Conservation (phyloP, 352 stramenopile genomes). For the Saprolegnia diclina region DNA sequence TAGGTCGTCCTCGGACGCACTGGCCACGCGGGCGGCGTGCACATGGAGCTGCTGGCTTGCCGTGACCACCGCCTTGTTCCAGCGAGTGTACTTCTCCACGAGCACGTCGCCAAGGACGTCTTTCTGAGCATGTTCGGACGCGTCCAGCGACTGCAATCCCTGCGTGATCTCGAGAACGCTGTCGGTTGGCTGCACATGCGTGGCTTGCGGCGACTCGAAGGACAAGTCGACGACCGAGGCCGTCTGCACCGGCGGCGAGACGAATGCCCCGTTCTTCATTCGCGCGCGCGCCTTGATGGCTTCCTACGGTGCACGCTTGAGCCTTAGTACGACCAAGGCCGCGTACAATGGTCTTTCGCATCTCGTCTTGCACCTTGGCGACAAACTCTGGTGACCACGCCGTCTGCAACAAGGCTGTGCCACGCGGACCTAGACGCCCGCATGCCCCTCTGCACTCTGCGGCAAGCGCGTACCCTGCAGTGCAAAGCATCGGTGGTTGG, state of each 20-base stretch:
- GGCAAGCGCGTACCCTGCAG: neutral
- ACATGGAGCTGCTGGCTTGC: neutral
- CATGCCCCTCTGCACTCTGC: neutral
- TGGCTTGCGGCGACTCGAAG: neutral
- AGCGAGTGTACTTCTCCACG: neutral
- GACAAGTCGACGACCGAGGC: neutral
- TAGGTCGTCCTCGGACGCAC: no score
- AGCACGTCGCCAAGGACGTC: neutral
- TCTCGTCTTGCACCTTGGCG: neutral
- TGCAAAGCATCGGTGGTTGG: neutral
- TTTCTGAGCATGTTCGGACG: neutral
- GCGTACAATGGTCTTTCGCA: neutral
- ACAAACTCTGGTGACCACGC: neutral
- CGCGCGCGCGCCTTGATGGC: no score
- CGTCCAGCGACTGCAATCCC: neutral
- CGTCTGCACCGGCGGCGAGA: no score
- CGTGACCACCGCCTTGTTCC: neutral
- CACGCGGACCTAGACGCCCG: neutral
- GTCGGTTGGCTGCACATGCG: neutral
- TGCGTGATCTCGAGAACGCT: neutral
- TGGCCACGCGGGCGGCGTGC: neutral
- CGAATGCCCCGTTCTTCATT: no score
- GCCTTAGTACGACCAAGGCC: no score
- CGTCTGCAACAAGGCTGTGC: neutral
- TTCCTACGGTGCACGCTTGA: no score